Conservation (phyloP, 495 filamentous ascomycete genomes). For the Aspergillus indologenus region DNA sequence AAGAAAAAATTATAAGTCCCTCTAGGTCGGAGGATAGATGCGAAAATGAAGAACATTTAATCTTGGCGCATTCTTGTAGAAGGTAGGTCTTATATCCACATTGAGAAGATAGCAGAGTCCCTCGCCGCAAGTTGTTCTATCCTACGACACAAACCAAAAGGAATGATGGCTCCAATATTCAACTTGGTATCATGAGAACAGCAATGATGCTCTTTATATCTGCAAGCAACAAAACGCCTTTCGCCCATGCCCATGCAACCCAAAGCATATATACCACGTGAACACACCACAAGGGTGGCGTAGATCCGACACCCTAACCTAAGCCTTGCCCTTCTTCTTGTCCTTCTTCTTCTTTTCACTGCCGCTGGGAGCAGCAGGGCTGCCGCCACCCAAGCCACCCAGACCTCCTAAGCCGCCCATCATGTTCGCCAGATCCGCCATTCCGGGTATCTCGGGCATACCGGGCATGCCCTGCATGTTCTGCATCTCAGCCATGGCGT, state of each 20-base stretch:
- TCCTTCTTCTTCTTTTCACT: slow-evolving; percentile 49
- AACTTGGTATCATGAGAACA: slow-evolving; percentile 23
- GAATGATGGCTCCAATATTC: background rate
- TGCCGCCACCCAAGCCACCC: slow-evolving; percentile 7
- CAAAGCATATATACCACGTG: slow-evolving; percentile 16
- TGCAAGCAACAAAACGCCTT: slow-evolving; percentile 20
- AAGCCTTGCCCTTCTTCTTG: slow-evolving; percentile 50
- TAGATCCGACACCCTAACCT: slow-evolving; percentile 11
- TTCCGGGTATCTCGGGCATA: slow-evolving; percentile 45
- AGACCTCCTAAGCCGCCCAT: slow-evolving; percentile 16
- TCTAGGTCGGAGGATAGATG: background rate
- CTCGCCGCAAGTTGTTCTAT: too few relatives aligned
- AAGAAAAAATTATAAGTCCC: too few relatives aligned
- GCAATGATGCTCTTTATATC: slow-evolving; percentile 12
- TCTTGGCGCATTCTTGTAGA: background rate
- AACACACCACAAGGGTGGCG: background rate
- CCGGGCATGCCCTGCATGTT: slow-evolving; percentile 54
- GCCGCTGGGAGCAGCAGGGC: slow-evolving; percentile 35
- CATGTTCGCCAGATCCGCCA: slow-evolving; percentile 42
- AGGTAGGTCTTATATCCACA: background rate
- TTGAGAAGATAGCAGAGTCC: background rate
- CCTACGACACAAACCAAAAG: background rate
- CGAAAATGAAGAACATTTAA: background rate
- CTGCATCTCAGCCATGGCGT: slow-evolving; percentile 95
- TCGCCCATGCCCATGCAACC: slow-evolving; percentile 28